A percentile compares a stretch with the other conserved stretches of the same genome.
These are phyloP conservation scores for Solanum virginianum DNA, from an alignment of 257 asterid genomes.

Conservation along the genomic window DNA sequence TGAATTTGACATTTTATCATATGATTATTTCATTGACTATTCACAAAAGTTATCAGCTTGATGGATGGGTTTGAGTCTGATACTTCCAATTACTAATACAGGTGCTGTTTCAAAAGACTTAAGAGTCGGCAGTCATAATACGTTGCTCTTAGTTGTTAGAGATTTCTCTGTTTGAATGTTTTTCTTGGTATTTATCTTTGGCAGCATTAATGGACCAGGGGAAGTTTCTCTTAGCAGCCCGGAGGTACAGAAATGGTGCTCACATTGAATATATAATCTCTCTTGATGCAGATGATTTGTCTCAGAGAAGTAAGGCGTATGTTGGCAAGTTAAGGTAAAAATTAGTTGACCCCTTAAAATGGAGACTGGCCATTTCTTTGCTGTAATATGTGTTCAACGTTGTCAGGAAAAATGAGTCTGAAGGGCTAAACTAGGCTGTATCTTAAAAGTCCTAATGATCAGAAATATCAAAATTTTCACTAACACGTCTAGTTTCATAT, in stretches of 20 bases:
- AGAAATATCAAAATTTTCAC: neutral
- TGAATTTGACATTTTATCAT: neutral
- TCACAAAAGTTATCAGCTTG: neutral
- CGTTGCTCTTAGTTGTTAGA: neutral
- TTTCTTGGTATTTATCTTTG: neutral
- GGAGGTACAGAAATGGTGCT: slow-evolving; percentile 66
- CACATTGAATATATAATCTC: slow-evolving; percentile 76
- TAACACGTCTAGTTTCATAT: neutral
- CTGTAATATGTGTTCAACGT: neutral
- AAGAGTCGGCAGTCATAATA: neutral
- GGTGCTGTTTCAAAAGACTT: neutral
- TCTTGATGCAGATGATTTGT: slow-evolving; percentile 67
- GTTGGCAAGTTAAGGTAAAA: slow-evolving; percentile 87
- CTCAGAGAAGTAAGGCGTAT: slow-evolving; percentile 86
- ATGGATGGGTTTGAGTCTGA: neutral
- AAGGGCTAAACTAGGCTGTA: neutral
- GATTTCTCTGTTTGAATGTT: neutral
- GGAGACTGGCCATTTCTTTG: neutral
- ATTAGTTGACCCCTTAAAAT: neutral
- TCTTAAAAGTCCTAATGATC: neutral
- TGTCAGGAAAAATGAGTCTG: neutral
- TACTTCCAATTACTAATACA: neutral
- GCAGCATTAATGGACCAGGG: slow-evolving; percentile 78
- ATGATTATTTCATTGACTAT: neutral
- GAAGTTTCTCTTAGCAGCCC: slow-evolving; percentile 90